These are phyloP conservation scores for Lactarius hengduanensis DNA, from an alignment of 768 basidiomycete genomes.

Conservation along the genomic window DNA sequence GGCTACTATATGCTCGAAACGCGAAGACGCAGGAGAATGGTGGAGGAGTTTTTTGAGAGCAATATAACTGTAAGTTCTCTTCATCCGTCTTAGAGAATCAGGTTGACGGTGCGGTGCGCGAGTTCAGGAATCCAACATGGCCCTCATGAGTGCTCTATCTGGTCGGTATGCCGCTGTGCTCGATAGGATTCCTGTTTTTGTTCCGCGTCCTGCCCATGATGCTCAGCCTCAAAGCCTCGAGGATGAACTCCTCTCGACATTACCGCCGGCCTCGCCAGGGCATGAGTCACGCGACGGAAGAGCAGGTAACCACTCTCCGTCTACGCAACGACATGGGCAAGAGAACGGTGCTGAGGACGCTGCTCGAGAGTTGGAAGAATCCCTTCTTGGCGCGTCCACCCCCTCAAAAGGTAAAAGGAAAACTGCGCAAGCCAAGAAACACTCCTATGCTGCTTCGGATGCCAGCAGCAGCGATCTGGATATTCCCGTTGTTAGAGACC, in stretches of 20 bases:
- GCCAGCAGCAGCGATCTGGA: constrained; percentile 56
- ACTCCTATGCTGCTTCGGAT: constrained; percentile 52
- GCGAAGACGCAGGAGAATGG: constrained; percentile 67
- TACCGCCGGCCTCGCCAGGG: constrained; percentile 39
- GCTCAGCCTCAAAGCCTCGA: constrained; percentile 36
- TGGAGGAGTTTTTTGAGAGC: constrained; percentile 71
- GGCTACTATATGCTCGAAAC: constrained; percentile 69
- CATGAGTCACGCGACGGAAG: constrained; percentile 29
- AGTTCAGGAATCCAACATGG: constrained; percentile 64
- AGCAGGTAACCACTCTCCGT: constrained; percentile 22
- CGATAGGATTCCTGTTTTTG: constrained; percentile 44
- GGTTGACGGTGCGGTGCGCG: constrained; percentile 13
- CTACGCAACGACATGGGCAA: constrained; percentile 28
- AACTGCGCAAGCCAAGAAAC: constrained; percentile 48
- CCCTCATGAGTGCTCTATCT: constrained; percentile 57
- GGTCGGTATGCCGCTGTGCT: constrained; percentile 55
- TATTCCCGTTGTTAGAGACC: constrained; percentile 39
- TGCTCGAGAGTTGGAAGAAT: constrained; percentile 55
- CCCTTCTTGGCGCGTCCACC: constrained; percentile 42
- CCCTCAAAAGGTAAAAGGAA: constrained; percentile 43
- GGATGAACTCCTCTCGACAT: constrained; percentile 38
- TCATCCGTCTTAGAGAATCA: constrained; percentile 1
- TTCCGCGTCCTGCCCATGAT: constrained; percentile 36
- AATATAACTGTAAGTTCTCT: constrained; percentile 54
- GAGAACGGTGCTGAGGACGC: constrained; percentile 50